Base-by-base conservation (phyloP, 2,329 filamentous ascomycete genomes). In the Endothia cerciana region DNA sequence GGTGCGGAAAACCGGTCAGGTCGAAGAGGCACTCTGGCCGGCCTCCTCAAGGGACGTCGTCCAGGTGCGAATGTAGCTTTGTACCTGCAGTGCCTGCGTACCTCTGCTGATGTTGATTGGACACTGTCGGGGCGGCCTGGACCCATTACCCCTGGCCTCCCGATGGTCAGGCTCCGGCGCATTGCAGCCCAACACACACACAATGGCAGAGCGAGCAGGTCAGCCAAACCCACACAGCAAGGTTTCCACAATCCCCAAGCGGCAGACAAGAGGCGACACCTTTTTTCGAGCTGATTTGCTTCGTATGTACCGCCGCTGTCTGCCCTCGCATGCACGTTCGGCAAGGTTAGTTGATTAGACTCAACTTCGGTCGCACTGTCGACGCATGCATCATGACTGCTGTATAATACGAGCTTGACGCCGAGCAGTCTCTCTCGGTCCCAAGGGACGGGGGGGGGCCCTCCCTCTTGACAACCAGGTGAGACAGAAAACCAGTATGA, bases 131-230 rank as follows among this genome's bases (percentile, higher is more conserved):
- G n/a, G 45, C 59, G 45, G 33, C 30, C 41, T 38, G 28, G 59
- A 40, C 45, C 59, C 59, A 61, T 22, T 33, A 61, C 22, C 59
- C 59, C 59, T 61, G 59, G 7, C 30, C 45, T 57, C 30, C 38
- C 51, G 19, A 47, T 19, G 17, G 41, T 41, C 10, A 25, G 55
- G 38, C 38, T 59, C 36, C 22, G n/a, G 36, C 25, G 56, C 56
- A 59, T 59, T 59, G 56, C 19, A 59, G 56, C 56, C 56, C 56
- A 56, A 56, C 61, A 60, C n/a, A n/a, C n/a, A n/a, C n/a, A n/a
- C n/a, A n/a, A n/a, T n/a, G n/a, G n/a, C n/a, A 38, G 28, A 51
- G 17, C 33, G 10, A n/a, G n/a, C 33, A 51, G 45, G n/a, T 11
- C 17, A 47, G n/a, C n/a, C n/a, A n/a, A n/a, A 11, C 45, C 59